phyloP scores from a whole-genome alignment of 257 asterid species.

The Jacaranda copaia region DNA sequence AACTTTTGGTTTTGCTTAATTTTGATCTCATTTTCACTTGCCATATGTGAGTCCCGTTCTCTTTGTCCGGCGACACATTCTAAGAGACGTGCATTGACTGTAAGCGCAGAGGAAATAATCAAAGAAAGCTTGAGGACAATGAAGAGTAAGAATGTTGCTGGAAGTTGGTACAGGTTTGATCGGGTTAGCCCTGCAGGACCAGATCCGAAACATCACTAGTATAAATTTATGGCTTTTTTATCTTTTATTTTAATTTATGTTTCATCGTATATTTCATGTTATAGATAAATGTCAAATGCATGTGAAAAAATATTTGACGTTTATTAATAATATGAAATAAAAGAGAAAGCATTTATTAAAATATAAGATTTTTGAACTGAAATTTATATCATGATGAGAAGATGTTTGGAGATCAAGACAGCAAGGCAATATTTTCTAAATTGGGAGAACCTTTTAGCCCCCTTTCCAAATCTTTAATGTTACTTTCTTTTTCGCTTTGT shows the following conservation, averaged over 20 bases:
- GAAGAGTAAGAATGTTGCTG: neutral
- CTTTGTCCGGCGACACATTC: neutral
- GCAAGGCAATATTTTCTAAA: too few species aligned
- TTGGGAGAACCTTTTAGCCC: too few species aligned
- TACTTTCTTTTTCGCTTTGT: too few species aligned
- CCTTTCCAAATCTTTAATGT: too few species aligned
- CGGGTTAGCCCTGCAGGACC: constrained; percentile 53
- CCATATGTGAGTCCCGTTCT: constrained; percentile 22
- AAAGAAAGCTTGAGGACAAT: constrained; percentile 21
- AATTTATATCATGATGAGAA: too few species aligned
- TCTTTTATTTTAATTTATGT: too few species aligned
- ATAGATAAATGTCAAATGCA: neutral
- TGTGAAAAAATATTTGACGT: neutral
- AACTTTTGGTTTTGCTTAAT: constrained; percentile 27
- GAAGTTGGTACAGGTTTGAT: constrained; percentile 24
- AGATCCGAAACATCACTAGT: constrained; percentile 53
- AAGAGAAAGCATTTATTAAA: too few species aligned
- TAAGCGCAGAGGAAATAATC: constrained; percentile 31
- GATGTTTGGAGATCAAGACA: too few species aligned
- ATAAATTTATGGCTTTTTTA: too few species aligned
- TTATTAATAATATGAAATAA: too few species aligned
- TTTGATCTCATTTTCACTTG: constrained; percentile 15
- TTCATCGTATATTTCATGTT: too few species aligned
- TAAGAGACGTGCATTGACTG: constrained; percentile 24
- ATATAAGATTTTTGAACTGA: too few species aligned